Base-by-base conservation (phyloP, 129 eudicot species). In the Cynara cardunculus region DNA sequence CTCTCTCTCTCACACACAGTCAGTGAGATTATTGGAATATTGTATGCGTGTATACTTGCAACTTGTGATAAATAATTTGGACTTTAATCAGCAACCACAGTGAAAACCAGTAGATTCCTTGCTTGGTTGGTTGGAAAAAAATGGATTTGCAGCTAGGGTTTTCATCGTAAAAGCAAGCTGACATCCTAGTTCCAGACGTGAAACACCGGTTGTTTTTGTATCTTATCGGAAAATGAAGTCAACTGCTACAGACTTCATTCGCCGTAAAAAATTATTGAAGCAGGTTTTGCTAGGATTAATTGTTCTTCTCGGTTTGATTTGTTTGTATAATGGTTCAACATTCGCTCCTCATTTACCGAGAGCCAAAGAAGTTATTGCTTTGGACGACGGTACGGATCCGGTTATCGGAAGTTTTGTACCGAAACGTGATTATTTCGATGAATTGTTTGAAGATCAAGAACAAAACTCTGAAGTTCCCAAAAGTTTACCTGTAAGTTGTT, bases 401-500 rank as follows among this genome's bases (percentile, higher is more conserved):
- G 86, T 93, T 39, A 69, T 84, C 69, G 88, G 90, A 11, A 66
- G 80, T 28, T 82, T 81, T 34, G 76, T 77, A 12, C 39, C 27
- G 24, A 88, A 87, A n/a, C 89, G 84, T 75, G 93, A 89, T 73
- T 78, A 83, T 67, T 87, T 88, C 30, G 92, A 89, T 69, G 87
- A 86, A 21, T 34, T 82, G 84, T 84, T 86, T 49, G 92, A 90
- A 39, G 89, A 91, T 69, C 93, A 86, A 12, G 91, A 93, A 28
- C 90, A 35, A 4, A 87, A 87, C 71, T 84, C 89, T 75, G 87
- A 88, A 26, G 85, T 94, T 19, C 95, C 90, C 0, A 89, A 84
- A 81, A 88, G 84, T 72, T 87, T 94, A 49, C 98, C 97, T 82
- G 98, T 93, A 81, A 76, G 91, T 82, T 19, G 34, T 34, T 35